These are phyloP conservation scores for Ramularia endophylla DNA, from an alignment of 2,329 filamentous ascomycete genomes.

Conservation along the genomic window DNA sequence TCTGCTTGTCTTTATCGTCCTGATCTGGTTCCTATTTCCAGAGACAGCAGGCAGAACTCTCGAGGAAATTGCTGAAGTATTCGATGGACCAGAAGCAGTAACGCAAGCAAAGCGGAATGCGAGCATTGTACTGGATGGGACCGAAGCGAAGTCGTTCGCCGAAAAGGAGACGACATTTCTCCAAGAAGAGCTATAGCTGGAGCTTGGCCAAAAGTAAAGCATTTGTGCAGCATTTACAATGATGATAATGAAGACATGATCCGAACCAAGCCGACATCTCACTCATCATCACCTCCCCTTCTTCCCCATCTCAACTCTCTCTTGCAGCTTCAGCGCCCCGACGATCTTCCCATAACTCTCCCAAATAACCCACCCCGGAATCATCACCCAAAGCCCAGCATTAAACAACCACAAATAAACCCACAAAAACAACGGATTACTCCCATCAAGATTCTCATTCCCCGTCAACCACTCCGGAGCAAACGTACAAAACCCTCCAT, in stretches of 20 bases:
- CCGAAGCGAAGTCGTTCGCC: too few relatives aligned
- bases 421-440: constrained; percentile 58
- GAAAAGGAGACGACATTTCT: too few relatives aligned
- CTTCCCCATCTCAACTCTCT: constrained; percentile 9
- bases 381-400: constrained; percentile 52
- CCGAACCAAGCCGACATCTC: neutral
- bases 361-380: constrained; percentile 53
- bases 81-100: constrained; percentile 28
- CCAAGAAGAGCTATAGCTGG: too few relatives aligned
- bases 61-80: constrained; percentile 41
- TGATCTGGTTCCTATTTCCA: constrained; percentile 16
- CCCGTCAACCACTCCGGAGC: constrained; percentile 59
- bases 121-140: too few relatives aligned
- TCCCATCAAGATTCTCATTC: constrained; percentile 51
- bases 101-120: too few relatives aligned
- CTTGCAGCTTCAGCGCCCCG: constrained; percentile 14
- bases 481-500: constrained; percentile 62
- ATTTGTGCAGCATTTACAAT: too few relatives aligned
- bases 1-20: constrained; percentile 19
- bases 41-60: constrained; percentile 25
- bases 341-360: constrained; percentile 43
- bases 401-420: constrained; percentile 59
- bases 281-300: constrained; percentile 10
- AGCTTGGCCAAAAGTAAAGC: too few relatives aligned
- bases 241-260: too few relatives aligned